Evolutionary conservation across 2,329 filamentous ascomycete species (phyloP).

Genomic region (Cordyceps cateniannulata): DNA sequence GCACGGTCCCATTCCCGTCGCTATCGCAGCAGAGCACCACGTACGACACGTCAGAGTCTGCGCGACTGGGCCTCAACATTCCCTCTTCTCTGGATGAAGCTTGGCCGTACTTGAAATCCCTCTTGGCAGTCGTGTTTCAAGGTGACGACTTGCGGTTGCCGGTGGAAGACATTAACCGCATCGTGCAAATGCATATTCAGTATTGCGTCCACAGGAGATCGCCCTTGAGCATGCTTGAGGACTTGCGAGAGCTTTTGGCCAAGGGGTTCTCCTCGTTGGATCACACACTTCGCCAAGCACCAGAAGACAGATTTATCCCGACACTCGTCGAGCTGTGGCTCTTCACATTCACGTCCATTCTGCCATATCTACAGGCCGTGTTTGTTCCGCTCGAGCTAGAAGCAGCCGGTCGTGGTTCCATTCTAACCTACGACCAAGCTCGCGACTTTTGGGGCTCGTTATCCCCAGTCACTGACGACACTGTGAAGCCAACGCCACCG

Average conservation of each 20-base stretch:
- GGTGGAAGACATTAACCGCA: constrained; percentile 74
- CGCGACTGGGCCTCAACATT: constrained; percentile 52
- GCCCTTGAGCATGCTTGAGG: constrained; percentile 66
- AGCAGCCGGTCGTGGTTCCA: constrained; percentile 74
- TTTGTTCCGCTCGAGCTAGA: constrained; percentile 91
- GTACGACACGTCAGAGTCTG: constrained; percentile 49
- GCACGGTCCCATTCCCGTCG: constrained; percentile 45
- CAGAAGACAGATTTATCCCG: constrained; percentile 84
- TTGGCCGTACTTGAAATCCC: constrained; percentile 73
- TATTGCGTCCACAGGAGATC: constrained; percentile 69
- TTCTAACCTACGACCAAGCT: constrained; percentile 73
- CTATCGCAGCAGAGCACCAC: constrained; percentile 37
- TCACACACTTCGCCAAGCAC: constrained; percentile 68
- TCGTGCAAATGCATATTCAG: constrained; percentile 73
- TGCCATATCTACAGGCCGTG: constrained; percentile 92
- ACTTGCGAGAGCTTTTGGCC: constrained; percentile 66
- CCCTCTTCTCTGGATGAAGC: constrained; percentile 72
- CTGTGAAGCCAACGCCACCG: constrained; percentile 39
- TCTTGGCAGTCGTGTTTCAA: constrained; percentile 71
- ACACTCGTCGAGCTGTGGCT: constrained; percentile 92
- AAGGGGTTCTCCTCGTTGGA: constrained; percentile 84
- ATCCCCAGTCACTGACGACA: constrained; percentile 34
- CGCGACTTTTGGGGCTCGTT: constrained; percentile 85
- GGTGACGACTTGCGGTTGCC: constrained; percentile 74
- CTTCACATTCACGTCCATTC: constrained; percentile 79